phyloP scores from a whole-genome alignment of 2,329 filamentous ascomycete species.

The Coccinonectria pachysandricola region DNA sequence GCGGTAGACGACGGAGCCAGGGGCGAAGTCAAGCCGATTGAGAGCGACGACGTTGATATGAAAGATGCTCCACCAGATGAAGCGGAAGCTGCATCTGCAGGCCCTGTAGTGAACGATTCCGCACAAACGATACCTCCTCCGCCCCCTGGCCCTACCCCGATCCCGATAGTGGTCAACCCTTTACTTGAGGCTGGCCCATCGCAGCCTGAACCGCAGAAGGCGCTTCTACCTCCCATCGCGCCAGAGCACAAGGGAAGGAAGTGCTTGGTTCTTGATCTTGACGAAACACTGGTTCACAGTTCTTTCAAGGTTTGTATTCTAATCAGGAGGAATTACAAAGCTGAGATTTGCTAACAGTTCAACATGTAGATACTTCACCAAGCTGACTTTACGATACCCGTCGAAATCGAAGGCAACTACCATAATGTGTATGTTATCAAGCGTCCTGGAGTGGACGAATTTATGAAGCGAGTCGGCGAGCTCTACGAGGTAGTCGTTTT shows the following conservation, averaged over 20 bases:
- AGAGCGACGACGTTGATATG: constrained; percentile 59
- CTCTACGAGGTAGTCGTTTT: constrained; percentile 98
- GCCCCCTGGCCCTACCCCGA: constrained; percentile 35
- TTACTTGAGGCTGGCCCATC: constrained; percentile 31
- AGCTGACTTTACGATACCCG: constrained; percentile 96
- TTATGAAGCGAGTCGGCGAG: constrained; percentile 97
- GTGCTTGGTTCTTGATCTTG: constrained; percentile 87
- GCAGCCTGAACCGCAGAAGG: constrained; percentile 42
- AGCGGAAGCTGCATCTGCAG: constrained; percentile 34
- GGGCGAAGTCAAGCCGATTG: constrained; percentile 26
- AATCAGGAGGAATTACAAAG: no score
- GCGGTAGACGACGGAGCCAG: constrained; percentile 14
- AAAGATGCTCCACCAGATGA: constrained; percentile 47
- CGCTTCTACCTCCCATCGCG: constrained; percentile 70
- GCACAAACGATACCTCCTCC: constrained; percentile 30
- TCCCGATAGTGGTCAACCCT: constrained; percentile 30
- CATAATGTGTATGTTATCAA: constrained; percentile 99
- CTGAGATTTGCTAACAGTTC: no score
- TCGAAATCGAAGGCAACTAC: constrained; percentile 97
- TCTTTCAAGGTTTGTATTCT: constrained; percentile 92
- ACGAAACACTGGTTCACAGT: constrained; percentile 95
- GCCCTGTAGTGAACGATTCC: constrained; percentile 27
- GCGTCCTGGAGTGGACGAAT: constrained; percentile 93
- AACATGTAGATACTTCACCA: constrained; percentile 89
- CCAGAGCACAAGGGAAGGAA: constrained; percentile 79